Evolutionary conservation across 2,329 filamentous ascomycete species (phyloP).

Genomic region (Periconia sp.): DNA sequence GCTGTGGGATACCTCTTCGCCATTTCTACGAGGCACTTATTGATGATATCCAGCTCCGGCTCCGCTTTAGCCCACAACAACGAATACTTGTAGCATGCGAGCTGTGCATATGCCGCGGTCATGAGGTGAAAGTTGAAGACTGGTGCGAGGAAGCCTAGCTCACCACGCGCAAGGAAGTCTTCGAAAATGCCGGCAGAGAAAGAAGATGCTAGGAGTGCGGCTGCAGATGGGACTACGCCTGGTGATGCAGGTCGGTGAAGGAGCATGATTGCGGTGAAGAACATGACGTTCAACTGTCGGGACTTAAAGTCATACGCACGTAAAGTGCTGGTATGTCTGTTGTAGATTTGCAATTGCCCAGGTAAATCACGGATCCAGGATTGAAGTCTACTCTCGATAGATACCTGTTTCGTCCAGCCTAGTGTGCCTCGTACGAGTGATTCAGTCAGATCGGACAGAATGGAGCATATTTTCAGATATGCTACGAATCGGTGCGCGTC

Average conservation of each 20-base stretch:
- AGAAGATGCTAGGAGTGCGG: conserved; percentile 1
- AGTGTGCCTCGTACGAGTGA: conserved; percentile 1
- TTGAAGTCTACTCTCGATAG: neutral
- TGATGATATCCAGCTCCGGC: neutral
- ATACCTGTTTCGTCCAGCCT: neutral
- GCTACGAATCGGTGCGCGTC: too few relatives aligned
- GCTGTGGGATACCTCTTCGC: conserved; percentile 4
- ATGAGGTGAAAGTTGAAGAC: conserved; percentile 5
- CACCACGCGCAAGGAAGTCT: conserved; percentile 3
- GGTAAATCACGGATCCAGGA: conserved; percentile 1
- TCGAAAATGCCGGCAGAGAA: conserved; percentile 4
- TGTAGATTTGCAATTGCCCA: neutral
- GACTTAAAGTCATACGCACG: neutral
- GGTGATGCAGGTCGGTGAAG: neutral
- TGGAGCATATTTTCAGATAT: neutral
- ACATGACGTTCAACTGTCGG: conserved; percentile 2
- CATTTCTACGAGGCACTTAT: conserved; percentile 3
- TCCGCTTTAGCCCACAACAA: neutral
- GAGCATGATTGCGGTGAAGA: conserved; percentile 5
- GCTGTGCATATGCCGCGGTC: conserved; percentile 4
- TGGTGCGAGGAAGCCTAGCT: conserved; percentile 1
- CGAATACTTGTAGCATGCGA: conserved; percentile 2
- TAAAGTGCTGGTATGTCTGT: neutral
- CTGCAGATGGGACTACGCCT: neutral
- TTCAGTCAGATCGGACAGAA: conserved; percentile 1